phyloP scores from a whole-genome alignment of 2,329 filamentous ascomycete genomes.

The Penicillium digitatum region DNA sequence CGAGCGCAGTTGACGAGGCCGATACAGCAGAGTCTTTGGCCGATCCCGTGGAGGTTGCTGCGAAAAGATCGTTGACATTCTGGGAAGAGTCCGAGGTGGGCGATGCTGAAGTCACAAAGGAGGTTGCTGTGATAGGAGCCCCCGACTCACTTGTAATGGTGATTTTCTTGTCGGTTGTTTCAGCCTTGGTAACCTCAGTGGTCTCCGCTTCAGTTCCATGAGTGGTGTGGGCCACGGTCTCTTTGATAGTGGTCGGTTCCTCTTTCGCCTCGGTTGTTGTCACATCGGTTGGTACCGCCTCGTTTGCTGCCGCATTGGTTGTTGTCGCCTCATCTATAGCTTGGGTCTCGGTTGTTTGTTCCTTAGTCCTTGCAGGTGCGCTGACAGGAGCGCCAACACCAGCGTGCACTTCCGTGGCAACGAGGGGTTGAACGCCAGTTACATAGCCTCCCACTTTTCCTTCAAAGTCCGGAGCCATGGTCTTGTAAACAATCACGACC shows the following conservation, averaged over 20 bases:
- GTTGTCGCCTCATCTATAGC: conserved; percentile 9
- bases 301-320: too few species aligned
- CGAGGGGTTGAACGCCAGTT: conserved; percentile 30
- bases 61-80: conserved; percentile 9
- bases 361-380: conserved; percentile 13
- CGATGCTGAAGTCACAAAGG: conserved; percentile 22
- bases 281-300: too few species aligned
- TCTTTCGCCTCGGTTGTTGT: conserved; percentile 2
- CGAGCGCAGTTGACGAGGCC: conserved; percentile 24
- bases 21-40: conserved; percentile 22
- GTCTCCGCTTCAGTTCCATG: conserved; percentile 15
- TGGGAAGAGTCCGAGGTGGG: conserved; percentile 19
- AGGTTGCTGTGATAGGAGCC: neutral
- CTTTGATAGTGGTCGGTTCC: conserved; percentile 13
- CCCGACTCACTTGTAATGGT: neutral
- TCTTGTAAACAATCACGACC: conserved; percentile 49
- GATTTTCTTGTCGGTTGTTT: conserved; percentile 6
- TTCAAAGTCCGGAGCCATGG: conserved; percentile 50
- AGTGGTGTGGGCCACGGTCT: conserved; percentile 10
- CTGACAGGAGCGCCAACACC: conserved; percentile 32
- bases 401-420: conserved; percentile 12
- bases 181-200: conserved; percentile 9
- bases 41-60: conserved; percentile 19
- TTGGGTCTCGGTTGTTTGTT: conserved; percentile 16
- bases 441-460: conserved; percentile 49